Evolutionary conservation across 1,284 basidiomycete genomes (phyloP).

Genomic region (Heterobasidion occidentale): DNA sequence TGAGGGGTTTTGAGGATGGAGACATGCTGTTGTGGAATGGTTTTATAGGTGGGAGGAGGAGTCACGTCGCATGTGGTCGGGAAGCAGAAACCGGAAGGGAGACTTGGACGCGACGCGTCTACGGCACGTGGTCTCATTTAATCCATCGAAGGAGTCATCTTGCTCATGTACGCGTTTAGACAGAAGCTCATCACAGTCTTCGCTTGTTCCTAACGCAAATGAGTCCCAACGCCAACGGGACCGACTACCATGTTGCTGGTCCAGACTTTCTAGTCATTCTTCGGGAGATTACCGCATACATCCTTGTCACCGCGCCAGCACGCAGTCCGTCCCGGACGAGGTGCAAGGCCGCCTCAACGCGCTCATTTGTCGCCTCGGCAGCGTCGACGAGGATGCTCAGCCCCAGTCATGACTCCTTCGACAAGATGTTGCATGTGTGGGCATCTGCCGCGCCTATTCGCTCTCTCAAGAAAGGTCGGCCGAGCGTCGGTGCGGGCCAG

Average conservation of each 20-base stretch:
- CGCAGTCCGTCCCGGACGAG: conserved; percentile 31
- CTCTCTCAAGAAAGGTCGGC: conserved; percentile 31
- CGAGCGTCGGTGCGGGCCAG: conserved; percentile 26
- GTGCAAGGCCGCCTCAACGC: conserved; percentile 17
- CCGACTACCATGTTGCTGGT: no score
- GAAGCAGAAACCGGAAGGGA: background rate
- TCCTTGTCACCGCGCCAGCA: conserved; percentile 5
- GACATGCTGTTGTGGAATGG: background rate
- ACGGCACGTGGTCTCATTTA: background rate
- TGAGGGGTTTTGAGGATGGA: background rate
- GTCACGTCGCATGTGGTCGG: background rate
- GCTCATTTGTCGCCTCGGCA: conserved; percentile 6
- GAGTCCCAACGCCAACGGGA: no score
- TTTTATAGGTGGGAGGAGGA: background rate
- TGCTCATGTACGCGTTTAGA: background rate
- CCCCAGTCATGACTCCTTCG: conserved; percentile 61
- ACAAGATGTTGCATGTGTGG: conserved; percentile 54
- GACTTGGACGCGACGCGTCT: background rate
- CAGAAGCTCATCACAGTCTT: no score
- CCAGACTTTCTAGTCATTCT: no score
- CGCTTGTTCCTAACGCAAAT: no score
- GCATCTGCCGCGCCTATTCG: conserved; percentile 55
- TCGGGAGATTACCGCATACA: no score
- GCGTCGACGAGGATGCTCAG: conserved; percentile 24
- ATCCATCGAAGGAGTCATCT: background rate